Evolutionary conservation across 305 asterid species (phyloP), one percentile per base, ranked within the genome.

Genomic region (Fraxinus velutina): DNA sequence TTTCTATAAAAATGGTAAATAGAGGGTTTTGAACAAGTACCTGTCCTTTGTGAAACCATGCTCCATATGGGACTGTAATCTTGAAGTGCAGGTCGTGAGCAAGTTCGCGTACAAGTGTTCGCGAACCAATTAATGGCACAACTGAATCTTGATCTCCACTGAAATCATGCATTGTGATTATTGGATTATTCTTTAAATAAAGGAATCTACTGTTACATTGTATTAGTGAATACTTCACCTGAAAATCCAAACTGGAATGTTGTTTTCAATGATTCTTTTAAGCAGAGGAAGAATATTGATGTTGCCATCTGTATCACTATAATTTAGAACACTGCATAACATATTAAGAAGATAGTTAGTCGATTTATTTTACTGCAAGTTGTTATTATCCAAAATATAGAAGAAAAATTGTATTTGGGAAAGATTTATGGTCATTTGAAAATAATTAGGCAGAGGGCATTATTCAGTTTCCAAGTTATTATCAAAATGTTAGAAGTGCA

Each of bases 101-200:
- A 55, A 94, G 94, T 82, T 94, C 97, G 5, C 97, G 96, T n/a
- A 92, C 93, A 66, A 95, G 92, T 21, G 97, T 92, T 33, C 97
- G 89, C 0, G 98, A 91, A 4, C 98, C 97, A 80, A 95, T 91
- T 85, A 95, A 89, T 22, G 98, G 97, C 4, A 93, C 97, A 0
- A 94, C 97, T 15, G 99, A 92, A 85, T 95, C 99, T 91, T 95
- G 99, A 89, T 95, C 98, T n/a, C 99, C 99, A 34, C 99, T 95
- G 92, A 74, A 83, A 79, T 70, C 77, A 10, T 2, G 57, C 42
- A 39, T 15, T 39, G 6, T 7, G 3, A 37, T 29, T 29, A 22
- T 15, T 44, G 10, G 57, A 32, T 81, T 80, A 78, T 64, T 78
- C 27, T 80, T 80, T 74, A 39, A 42, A 22, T 5, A 79, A 19